Conservation (phyloP, 225 moss, liverwort and hornwort species). For the Bryoerythrophyllum caledonicum region DNA sequence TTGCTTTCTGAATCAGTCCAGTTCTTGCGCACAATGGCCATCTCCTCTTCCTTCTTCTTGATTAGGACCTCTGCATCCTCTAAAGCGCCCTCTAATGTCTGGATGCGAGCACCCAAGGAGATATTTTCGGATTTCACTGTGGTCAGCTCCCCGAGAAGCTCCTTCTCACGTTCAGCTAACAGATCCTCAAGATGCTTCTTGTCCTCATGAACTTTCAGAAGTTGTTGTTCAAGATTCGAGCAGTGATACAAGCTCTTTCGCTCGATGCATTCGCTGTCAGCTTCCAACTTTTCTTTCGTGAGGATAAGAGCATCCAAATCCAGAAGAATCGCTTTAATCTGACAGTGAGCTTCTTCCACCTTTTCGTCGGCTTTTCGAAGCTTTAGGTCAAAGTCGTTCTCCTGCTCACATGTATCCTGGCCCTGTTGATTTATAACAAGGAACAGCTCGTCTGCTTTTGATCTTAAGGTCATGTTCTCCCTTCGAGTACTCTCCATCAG, state of each 20-base stretch:
- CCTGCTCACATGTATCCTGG: conserved; percentile 26
- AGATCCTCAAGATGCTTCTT: conserved; percentile 32
- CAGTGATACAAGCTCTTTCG: conserved; percentile 23
- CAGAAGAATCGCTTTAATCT: conserved; percentile 29
- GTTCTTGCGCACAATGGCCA: conserved; percentile 28
- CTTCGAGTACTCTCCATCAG: conserved; percentile 18
- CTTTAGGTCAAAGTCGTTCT: conserved; percentile 26
- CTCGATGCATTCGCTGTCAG: conserved; percentile 27
- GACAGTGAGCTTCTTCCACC: conserved; percentile 30
- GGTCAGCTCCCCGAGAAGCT: conserved; percentile 32
- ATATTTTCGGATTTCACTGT: conserved; percentile 32
- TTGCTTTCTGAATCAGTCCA: conserved; percentile 30
- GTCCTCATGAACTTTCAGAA: conserved; percentile 25
- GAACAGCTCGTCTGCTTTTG: conserved; percentile 27
- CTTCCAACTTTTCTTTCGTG: conserved; percentile 38
- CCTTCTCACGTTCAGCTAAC: conserved; percentile 28
- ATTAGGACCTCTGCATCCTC: conserved; percentile 24
- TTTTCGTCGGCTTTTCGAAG: conserved; percentile 31
- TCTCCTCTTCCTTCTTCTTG: conserved; percentile 38
- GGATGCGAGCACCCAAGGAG: conserved; percentile 11
- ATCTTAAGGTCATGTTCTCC: conserved; percentile 29
- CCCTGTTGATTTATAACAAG: conserved; percentile 16
- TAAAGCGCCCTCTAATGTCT: conserved; percentile 29
- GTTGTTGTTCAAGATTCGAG: conserved; percentile 34
- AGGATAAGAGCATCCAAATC: conserved; percentile 30